A percentile compares a stretch with the other conserved stretches of the same genome.
Evolutionary conservation across 164 flowering plant genomes (phyloP).

Genomic region (Magnolia kwangsiensis): DNA sequence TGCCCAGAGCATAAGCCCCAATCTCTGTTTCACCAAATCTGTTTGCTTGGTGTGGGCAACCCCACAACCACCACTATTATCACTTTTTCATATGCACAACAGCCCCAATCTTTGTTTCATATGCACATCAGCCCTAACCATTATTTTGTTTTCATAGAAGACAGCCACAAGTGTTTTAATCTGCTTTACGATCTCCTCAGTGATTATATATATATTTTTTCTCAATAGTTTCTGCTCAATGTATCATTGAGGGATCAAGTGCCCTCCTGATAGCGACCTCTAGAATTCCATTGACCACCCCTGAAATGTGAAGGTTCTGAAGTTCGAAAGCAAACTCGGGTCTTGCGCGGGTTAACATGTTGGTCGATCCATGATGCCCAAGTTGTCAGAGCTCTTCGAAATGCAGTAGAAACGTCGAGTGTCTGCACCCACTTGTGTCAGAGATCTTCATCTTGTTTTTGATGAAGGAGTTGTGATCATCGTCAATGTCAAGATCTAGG

Average conservation of each 20-base stretch:
- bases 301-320: constrained; percentile 93
- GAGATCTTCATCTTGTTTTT: too few relatives aligned
- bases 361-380: constrained; percentile 96
- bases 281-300: constrained; percentile 88
- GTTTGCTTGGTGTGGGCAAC: too few relatives aligned
- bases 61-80: too few relatives aligned
- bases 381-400: constrained; percentile 65
- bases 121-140: too few relatives aligned
- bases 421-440: too few relatives aligned
- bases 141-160: constrained; percentile 12
- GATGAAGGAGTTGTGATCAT: too few relatives aligned
- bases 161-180: constrained; percentile 75
- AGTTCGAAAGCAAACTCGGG: constrained; percentile 81
- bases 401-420: constrained; percentile 73
- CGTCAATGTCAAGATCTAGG: too few relatives aligned
- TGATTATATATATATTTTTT: constrained; percentile 49
- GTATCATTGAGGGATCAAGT: constrained; percentile 50
- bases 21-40: too few relatives aligned
- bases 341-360: constrained; percentile 52
- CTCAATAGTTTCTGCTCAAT: constrained; percentile 24
- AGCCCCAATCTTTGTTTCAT: too few relatives aligned
- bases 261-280: constrained; percentile 82
- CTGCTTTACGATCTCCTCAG: constrained; percentile 56
- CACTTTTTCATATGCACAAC: too few relatives aligned
- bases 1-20: too few relatives aligned